Evolutionary conservation across 2,329 filamentous ascomycete species (phyloP), one percentile per base, ranked within the genome.

Genomic region (Nakataea oryzae): DNA sequence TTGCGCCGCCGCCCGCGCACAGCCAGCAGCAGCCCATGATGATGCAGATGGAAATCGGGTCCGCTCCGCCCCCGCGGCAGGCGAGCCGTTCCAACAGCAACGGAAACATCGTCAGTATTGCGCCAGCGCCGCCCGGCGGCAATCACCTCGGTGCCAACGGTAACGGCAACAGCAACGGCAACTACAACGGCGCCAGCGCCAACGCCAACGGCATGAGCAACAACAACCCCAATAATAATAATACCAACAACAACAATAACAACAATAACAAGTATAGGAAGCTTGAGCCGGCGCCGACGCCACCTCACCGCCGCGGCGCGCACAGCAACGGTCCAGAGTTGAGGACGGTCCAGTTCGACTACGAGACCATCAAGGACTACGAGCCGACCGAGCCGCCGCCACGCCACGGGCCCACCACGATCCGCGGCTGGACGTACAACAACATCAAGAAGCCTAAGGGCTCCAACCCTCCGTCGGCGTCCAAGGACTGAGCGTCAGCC

Each of bases 321-420:
- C 74, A 74, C 62, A 79, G 78, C 67, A 72, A 70, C 54, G 73
- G 73, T 26, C 76, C 78, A 21, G 82, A 85, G 66, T 74, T 86
- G n/a, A 79, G 83, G 62, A 84, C 83, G 4, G 81, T 84, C 3
- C 80, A 79, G 50, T 86, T 85, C 65, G 76, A 81, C 63, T 78
- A 79, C 58, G 78, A 80, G 64, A 79, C 81, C 26, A 84, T 85
- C 68, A 85, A 85, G 68, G 82, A 86, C 67, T 84, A 83, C 56
- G 75, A 76, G 4, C 77, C 81, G 2, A 78, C 77, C 24, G 82
- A 84, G 59, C 80, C 82, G 17, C 77, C 84, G 32, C 83, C 83
- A 11, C 78, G 77, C 58, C 80, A 79, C 21, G 83, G 81, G 0
- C 83, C 83, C 0, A 83, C 81, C 14, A 76, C 78, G 56, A 84